Evolutionary conservation across 1,284 basidiomycete genomes (phyloP), one percentile per base, ranked within the genome.

Genomic region (Irpex rosettiformis): DNA sequence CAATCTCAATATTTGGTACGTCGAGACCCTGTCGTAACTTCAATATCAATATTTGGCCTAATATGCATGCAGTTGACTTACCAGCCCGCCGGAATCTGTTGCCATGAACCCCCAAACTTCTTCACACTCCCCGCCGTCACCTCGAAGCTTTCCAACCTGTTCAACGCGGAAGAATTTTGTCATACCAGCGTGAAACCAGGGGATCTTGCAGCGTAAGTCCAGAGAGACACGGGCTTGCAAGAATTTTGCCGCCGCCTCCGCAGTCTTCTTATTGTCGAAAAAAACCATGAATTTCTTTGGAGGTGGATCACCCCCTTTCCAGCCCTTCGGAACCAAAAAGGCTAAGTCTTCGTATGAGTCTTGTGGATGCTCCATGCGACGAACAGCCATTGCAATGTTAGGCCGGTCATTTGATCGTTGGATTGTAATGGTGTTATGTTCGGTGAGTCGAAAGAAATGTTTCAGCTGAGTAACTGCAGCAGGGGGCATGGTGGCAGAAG

Each of bases 1-100:
- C 66, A 3, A 74, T 21, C n/a, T 61, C 37, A 11, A 77, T 66
- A 59, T 75, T 66, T 0, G 66, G 65, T 5, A 75, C n/a, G 57
- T 74, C 70, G 29, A 74, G 62, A 11, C 73, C 72, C 73, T 74
- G n/a, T n/a, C n/a, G n/a, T n/a, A n/a, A n/a, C n/a, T n/a, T n/a
- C n/a, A n/a, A n/a, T n/a, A n/a, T n/a, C n/a, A n/a, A n/a, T n/a
- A n/a, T n/a, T n/a, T n/a, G n/a, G n/a, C n/a, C n/a, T n/a, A n/a
- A n/a, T n/a, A n/a, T n/a, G n/a, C n/a, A 33, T 28, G 29, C 11
- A 18, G n/a, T 11, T 25, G 21, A 67, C 65, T 43, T 42, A 75
- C 73, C 71, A 75, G 73, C 7, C 73, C 72, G 52, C 67, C 69
- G n/a, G 69, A 61, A 56, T 75, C 71, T 11, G 73, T 74, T n/a